Base-by-base conservation (phyloP, 805 yeast species). In the Zygosaccharomyces lentus region DNA sequence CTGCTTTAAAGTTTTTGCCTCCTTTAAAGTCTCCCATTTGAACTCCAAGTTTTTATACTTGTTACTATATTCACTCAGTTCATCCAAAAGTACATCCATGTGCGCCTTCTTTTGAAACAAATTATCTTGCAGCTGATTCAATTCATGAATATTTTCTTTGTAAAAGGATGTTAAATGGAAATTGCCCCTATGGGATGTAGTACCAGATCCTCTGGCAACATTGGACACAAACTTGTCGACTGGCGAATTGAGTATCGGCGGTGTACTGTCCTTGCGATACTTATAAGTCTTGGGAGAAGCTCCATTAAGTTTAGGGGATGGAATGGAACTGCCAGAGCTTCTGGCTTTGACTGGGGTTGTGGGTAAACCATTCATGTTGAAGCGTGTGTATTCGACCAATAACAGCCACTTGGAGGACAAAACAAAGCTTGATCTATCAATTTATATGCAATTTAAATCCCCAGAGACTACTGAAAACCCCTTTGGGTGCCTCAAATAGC, bases 111-210 rank as follows among this genome's bases (percentile, higher is more conserved):
- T 63, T 17, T 47, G 48, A 25, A 49, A 55, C 41, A 65, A 43
- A 6, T 50, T 50, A 6, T 56, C 62, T 41, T 64, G 65, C 29
- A 63, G 43, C 6, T 57, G 54, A 37, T 59, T 62, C 19, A 65
- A 47, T 41, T 65, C 64, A 29, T 53, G 40, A 6, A 65, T 58
- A 37, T 63, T 62, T 35, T 62, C 64, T 29, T 59, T 60, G 36
- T 65, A 65, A 30, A 61, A 61, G 3, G 59, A 51, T 6, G 66
- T 57, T 45, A 65, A 45, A 37, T 58, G 61, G 12, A 52, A 44
- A 30, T 40, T 46, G 9, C 37, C 32, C 10, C 41, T 47, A 4
- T 29, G 12, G 16, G 34, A 27, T 1, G 41, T 38, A n/a, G 26
- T 38, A n/a, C 25, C 17, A 26, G 31, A 26, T 25, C 26, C 38